Conservation (phyloP, 495 filamentous ascomycete species). For the Aspergillus diversus region DNA sequence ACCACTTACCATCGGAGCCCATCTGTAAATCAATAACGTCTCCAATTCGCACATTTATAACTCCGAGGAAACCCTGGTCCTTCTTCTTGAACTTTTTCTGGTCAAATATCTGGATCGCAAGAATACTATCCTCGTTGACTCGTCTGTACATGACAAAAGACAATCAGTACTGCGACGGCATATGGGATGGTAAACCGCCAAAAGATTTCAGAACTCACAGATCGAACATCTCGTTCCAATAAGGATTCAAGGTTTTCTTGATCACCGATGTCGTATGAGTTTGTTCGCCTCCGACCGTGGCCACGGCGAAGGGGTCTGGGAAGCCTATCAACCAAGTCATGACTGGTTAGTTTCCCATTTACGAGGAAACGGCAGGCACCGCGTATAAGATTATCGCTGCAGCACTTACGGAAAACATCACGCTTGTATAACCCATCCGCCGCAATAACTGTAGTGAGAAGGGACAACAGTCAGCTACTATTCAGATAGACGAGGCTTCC, state of each 20-base stretch:
- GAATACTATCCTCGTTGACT: conserved; percentile 90
- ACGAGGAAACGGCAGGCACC: conserved; percentile 1
- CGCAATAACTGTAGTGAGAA: conserved; percentile 75
- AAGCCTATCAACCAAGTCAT: conserved; percentile 64
- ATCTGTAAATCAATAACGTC: conserved; percentile 87
- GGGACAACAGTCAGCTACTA: conserved; percentile 24
- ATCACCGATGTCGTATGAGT: conserved; percentile 94
- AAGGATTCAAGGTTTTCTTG: conserved; percentile 96
- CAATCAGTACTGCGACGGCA: conserved; percentile 28
- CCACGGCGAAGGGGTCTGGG: conserved; percentile 96
- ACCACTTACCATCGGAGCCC: conserved; percentile 82
- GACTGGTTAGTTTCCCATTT: conserved; percentile 24
- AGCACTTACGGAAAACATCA: conserved; percentile 86
- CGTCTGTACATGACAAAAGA: conserved; percentile 52
- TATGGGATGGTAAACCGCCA: background rate
- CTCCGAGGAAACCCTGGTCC: conserved; percentile 97
- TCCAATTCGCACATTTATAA: conserved; percentile 95
- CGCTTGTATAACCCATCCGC: conserved; percentile 98
- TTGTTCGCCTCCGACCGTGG: conserved; percentile 94
- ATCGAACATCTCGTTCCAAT: conserved; percentile 99
- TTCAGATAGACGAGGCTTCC: background rate
- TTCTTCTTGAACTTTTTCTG: conserved; percentile 99
- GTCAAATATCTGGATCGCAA: conserved; percentile 97
- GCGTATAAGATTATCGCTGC: conserved; percentile 10
- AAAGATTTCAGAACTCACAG: conserved; percentile 63